A percentile compares a stretch with the other conserved stretches of the same genome.
Conservation (phyloP, 192 early-diverging fungal species). For the Backusella psychrophila region DNA sequence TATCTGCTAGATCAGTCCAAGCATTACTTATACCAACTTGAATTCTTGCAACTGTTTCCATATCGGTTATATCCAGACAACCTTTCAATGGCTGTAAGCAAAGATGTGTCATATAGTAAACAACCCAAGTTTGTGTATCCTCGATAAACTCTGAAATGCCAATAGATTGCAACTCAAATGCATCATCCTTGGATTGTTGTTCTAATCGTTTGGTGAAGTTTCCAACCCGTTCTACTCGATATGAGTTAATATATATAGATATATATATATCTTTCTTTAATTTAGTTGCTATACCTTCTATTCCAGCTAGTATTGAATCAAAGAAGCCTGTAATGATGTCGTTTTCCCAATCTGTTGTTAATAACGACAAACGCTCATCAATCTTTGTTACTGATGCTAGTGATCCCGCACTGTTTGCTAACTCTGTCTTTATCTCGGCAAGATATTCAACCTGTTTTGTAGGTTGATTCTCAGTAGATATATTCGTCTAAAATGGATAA, state of each 20-base stretch:
- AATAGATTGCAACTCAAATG: background rate
- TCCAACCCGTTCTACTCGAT: background rate
- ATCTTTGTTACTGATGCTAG: slow-evolving; percentile 23
- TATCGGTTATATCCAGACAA: slow-evolving; percentile 39
- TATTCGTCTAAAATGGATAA: background rate
- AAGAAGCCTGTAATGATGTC: slow-evolving; percentile 13
- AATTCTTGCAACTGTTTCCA: slow-evolving; percentile 33
- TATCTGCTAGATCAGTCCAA: slow-evolving; percentile 39
- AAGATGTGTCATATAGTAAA: slow-evolving; percentile 4
- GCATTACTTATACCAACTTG: slow-evolving; percentile 32
- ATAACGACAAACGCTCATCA: slow-evolving; percentile 17
- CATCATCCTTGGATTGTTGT: background rate
- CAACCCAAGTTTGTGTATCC: slow-evolving; percentile 1
- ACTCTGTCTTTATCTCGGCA: background rate
- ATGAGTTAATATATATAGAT: background rate
- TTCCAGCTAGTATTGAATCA: background rate
- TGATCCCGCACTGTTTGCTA: slow-evolving; percentile 19
- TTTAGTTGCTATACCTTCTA: slow-evolving; percentile 10
- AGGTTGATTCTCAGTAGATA: slow-evolving; percentile 1
- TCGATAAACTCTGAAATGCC: slow-evolving; percentile 1
- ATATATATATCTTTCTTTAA: background rate
- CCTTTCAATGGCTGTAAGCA: slow-evolving; percentile 40
- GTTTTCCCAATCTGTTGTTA: slow-evolving; percentile 21
- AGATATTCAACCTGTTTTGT: slow-evolving; percentile 16
- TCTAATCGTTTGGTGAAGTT: background rate